Evolutionary conservation across 2,329 filamentous ascomycete genomes (phyloP).

Genomic region (Aspergillus glaucus): DNA sequence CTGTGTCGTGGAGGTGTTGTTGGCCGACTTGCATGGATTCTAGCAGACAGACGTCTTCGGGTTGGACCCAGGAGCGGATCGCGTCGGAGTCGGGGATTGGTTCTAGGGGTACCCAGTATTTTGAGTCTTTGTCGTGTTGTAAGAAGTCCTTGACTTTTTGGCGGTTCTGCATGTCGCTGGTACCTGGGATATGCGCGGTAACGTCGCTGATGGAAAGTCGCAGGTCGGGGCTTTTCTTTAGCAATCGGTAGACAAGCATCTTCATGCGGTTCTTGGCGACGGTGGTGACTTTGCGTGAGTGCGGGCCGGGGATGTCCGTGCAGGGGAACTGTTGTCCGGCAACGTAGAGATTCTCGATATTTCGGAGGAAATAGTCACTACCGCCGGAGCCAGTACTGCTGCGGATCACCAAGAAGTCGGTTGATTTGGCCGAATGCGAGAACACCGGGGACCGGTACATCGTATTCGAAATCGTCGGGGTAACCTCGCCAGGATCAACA

Average conservation of each 20-base stretch:
- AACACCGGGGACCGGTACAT: constrained; percentile 96
- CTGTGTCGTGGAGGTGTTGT: constrained; percentile 84
- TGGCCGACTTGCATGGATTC: constrained; percentile 96
- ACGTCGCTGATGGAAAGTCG: constrained; percentile 74
- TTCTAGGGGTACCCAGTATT: constrained; percentile 80
- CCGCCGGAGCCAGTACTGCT: constrained; percentile 74
- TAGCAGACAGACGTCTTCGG: constrained; percentile 88
- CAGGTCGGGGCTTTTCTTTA: constrained; percentile 65
- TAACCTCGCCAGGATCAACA: constrained; percentile 82
- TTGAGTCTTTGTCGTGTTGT: constrained; percentile 77
- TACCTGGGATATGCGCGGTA: constrained; percentile 85
- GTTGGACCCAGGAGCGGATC: constrained; percentile 83
- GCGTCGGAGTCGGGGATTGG: constrained; percentile 71
- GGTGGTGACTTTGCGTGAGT: constrained; percentile 91
- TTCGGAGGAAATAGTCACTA: constrained; percentile 73
- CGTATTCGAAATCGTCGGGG: constrained; percentile 84
- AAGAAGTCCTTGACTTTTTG: constrained; percentile 98
- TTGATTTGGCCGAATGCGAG: constrained; percentile 68
- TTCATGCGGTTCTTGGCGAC: constrained; percentile 95
- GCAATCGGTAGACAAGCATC: constrained; percentile 88
- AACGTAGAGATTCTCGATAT: constrained; percentile 82
- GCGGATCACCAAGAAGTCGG: constrained; percentile 81
- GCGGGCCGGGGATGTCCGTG: constrained; percentile 84
- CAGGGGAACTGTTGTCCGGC: constrained; percentile 92
- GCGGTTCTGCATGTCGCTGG: constrained; percentile 88